phyloP scores from a whole-genome alignment of 257 asterid species.

The Datura wrightii region DNA sequence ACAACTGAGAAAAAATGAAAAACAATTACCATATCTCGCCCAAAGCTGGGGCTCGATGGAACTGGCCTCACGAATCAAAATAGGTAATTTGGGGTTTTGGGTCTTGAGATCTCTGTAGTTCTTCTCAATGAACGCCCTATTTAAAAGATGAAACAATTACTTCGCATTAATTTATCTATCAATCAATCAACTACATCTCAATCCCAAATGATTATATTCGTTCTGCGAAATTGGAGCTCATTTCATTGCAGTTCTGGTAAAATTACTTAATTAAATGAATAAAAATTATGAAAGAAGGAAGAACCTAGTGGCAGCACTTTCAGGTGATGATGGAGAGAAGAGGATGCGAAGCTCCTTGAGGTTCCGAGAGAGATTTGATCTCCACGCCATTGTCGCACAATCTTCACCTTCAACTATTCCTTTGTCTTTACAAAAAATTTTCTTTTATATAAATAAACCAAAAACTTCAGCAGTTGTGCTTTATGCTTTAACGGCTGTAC shows the following conservation, averaged over 20 bases:
- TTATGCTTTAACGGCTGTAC: not conserved
- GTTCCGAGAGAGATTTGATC: constrained; percentile 72
- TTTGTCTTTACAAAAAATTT: not conserved
- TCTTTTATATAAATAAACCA: not conserved
- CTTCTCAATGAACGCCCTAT: constrained; percentile 64
- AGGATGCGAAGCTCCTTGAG: constrained; percentile 87
- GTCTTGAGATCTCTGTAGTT: constrained; percentile 92
- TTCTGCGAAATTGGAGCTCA: not conserved
- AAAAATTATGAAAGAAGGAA: not conserved
- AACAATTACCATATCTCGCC: constrained; percentile 83
- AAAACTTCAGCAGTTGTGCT: not conserved
- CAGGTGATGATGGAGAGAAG: constrained; percentile 66
- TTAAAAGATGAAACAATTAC: not conserved
- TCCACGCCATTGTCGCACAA: constrained; percentile 72
- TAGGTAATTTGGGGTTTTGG: constrained; percentile 81
- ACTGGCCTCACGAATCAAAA: constrained; percentile 83
- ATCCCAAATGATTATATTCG: not conserved
- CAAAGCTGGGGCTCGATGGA: constrained; percentile 91
- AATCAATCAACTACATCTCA: not conserved
- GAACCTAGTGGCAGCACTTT: constrained; percentile 80
- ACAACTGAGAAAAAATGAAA: not conserved
- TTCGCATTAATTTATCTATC: not conserved
- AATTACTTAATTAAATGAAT: not conserved
- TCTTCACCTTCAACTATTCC: not conserved
- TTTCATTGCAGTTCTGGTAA: not conserved